Evolutionary conservation across 2,329 filamentous ascomycete genomes (phyloP), one percentile per base, ranked within the genome.

Genomic region (Salinomyces thailandicus): DNA sequence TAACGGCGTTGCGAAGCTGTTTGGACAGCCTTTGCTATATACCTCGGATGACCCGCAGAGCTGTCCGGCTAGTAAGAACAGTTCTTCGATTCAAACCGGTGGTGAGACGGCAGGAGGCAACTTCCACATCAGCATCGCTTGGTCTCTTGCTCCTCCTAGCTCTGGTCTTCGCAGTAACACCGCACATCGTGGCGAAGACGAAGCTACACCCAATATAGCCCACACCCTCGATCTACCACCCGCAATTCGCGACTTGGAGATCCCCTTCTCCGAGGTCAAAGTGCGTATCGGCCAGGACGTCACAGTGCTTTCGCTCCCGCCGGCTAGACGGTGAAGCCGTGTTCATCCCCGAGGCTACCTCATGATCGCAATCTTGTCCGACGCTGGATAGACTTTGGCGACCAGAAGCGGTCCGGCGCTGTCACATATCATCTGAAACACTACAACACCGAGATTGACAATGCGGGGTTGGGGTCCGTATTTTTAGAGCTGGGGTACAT

Each of bases 41-140:
- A 52, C 58, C 2, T 54, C 50, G 14, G 18, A 38, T 14, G 27
- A 26, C 15, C 8, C 15, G 28, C 8, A 20, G 7, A 7, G 20
- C 20, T 7, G 20, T 24, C 7, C 7, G 20, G 7, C n/a, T 24
- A n/a, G n/a, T 24, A n/a, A 7, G 7, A n/a, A 24, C 20, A n/a
- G 7, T 24, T n/a, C 20, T 24, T 24, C 11, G 3, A 9, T 9
- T 15, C n/a, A n/a, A n/a, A 18, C 11, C 30, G n/a, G 11, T n/a
- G 17, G 14, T 35, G 16, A 38, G 14, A n/a, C 27, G 8, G 40
- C n/a, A 5, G 37, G 45, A 13, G 27, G 32, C 12, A 38, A 42
- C 15, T 95, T 95, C 53, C 91, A 98, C 60, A 65, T 96, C 41
- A 94, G 86, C 31, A 75, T 98, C 38, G 91, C 81, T 0, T 96